Evolutionary conservation across 805 yeast species (phyloP).

Genomic region (Tetrapisispora iriomotensis): DNA sequence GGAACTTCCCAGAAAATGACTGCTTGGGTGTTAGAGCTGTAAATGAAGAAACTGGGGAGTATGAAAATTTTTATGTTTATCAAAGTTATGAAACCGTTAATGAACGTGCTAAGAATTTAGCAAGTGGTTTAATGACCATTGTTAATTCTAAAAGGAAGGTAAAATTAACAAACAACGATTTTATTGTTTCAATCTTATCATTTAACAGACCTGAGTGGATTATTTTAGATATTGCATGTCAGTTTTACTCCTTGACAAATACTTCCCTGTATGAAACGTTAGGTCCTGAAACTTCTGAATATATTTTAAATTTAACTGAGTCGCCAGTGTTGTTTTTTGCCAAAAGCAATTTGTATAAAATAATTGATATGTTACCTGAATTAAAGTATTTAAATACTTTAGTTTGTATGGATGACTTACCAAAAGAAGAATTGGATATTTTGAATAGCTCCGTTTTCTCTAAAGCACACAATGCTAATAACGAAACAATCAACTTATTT

Average conservation of each 20-base stretch:
- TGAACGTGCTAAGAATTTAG: constrained; percentile 37
- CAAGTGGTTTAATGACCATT: constrained; percentile 43
- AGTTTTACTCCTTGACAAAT: constrained; percentile 43
- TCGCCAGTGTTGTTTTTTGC: constrained; percentile 53
- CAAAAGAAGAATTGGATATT: constrained; percentile 26
- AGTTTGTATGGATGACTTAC: constrained; percentile 45
- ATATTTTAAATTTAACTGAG: constrained; percentile 51
- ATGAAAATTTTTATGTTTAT: constrained; percentile 24
- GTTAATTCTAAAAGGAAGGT: constrained; percentile 31
- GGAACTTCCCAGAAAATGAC: constrained; percentile 29
- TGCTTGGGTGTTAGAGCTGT: constrained; percentile 39
- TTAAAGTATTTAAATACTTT: constrained; percentile 39
- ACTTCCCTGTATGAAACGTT: constrained; percentile 49
- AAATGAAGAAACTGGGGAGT: constrained; percentile 23
- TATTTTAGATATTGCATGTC: constrained; percentile 58
- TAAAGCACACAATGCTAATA: constrained; percentile 20
- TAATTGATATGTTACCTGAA: constrained; percentile 37
- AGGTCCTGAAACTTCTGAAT: constrained; percentile 51
- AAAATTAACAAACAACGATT: constrained; percentile 29
- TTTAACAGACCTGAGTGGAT: constrained; percentile 61
- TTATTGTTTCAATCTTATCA: constrained; percentile 47
- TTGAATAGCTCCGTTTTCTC: constrained; percentile 23
- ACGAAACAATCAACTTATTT: constrained; percentile 33
- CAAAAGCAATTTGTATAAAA: constrained; percentile 38
- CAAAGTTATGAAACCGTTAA: constrained; percentile 36